These are phyloP conservation scores for Boletus edulis DNA, from an alignment of 768 basidiomycete species.

Conservation along the genomic window DNA sequence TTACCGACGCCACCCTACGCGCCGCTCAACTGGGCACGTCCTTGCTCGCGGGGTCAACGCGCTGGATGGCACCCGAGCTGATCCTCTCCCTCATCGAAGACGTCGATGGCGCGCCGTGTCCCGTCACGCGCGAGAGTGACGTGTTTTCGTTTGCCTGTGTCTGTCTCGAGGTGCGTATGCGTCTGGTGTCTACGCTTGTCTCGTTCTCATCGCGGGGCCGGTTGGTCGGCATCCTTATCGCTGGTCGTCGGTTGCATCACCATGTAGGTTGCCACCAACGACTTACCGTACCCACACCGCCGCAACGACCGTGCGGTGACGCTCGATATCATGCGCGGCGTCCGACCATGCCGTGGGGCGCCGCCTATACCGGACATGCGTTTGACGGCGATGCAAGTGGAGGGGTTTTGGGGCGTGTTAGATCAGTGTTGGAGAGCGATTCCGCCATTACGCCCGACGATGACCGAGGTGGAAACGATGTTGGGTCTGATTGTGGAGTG, in stretches of 20 bases:
- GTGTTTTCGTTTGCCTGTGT: slow-evolving; percentile 62
- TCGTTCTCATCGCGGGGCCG: not conserved
- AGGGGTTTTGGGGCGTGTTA: slow-evolving; percentile 43
- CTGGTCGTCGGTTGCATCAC: too few relatives aligned
- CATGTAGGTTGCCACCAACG: slow-evolving; percentile 47
- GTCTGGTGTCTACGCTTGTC: not conserved
- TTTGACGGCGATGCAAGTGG: slow-evolving; percentile 21
- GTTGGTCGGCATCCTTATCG: too few relatives aligned
- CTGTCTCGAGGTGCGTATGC: slow-evolving; percentile 48
- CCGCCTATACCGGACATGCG: slow-evolving; percentile 17
- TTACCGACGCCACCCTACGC: slow-evolving; percentile 23
- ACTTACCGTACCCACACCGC: slow-evolving; percentile 51
- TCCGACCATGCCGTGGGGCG: slow-evolving; percentile 42
- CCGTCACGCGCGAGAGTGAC: slow-evolving; percentile 51
- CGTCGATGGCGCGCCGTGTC: slow-evolving; percentile 33
- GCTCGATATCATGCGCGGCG: slow-evolving; percentile 51
- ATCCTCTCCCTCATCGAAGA: slow-evolving; percentile 51
- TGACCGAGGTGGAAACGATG: slow-evolving; percentile 35
- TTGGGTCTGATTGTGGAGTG: slow-evolving; percentile 10
- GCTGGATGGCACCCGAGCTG: slow-evolving; percentile 54
- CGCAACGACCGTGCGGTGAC: slow-evolving; percentile 56
- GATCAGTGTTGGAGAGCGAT: slow-evolving; percentile 46
- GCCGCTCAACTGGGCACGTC: slow-evolving; percentile 30
- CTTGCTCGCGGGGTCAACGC: slow-evolving; percentile 33
- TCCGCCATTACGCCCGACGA: slow-evolving; percentile 39